Evolutionary conservation across 2,329 filamentous ascomycete genomes (phyloP).

Genomic region (Xylariaceae sp.): DNA sequence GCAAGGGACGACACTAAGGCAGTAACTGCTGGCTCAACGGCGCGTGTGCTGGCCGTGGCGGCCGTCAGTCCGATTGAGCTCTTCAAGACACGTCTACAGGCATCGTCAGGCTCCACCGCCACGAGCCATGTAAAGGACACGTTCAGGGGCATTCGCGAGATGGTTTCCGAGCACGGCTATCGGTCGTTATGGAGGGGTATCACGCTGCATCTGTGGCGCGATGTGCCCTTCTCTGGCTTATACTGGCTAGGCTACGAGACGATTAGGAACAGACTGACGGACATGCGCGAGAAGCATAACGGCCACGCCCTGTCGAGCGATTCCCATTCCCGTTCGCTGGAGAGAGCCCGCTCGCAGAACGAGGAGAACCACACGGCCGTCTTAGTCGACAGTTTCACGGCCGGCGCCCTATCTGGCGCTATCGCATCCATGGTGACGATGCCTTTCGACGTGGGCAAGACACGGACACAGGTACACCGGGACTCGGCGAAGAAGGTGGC

Average conservation of each 20-base stretch:
- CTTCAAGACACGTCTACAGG: slow-evolving; percentile 87
- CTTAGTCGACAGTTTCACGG: slow-evolving; percentile 82
- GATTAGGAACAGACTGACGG: slow-evolving; percentile 65
- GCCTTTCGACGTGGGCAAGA: slow-evolving; percentile 97
- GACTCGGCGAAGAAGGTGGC: slow-evolving; percentile 41
- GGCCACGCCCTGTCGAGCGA: slow-evolving; percentile 39
- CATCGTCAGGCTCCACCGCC: slow-evolving; percentile 53
- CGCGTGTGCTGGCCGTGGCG: slow-evolving; percentile 73
- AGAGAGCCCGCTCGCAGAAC: slow-evolving; percentile 53
- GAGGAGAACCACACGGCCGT: slow-evolving; percentile 69
- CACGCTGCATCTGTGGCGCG: slow-evolving; percentile 87
- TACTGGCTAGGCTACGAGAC: slow-evolving; percentile 99
- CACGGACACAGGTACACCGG: slow-evolving; percentile 77
- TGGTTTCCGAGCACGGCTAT: slow-evolving; percentile 74
- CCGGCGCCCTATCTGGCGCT: slow-evolving; percentile 76
- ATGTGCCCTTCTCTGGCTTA: slow-evolving; percentile 92
- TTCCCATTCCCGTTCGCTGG: slow-evolving; percentile 35
- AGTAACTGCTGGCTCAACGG: slow-evolving; percentile 70
- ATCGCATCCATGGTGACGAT: slow-evolving; percentile 85
- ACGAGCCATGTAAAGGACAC: slow-evolving; percentile 75
- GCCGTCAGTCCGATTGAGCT: slow-evolving; percentile 89
- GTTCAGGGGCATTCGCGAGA: slow-evolving; percentile 66
- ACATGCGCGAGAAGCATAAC: slow-evolving; percentile 54
- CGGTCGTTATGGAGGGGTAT: slow-evolving; percentile 84
- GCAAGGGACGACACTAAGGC: slow-evolving; percentile 69